phyloP scores from a whole-genome alignment of 208 protist genomes.

The Wallacemonas sp. region DNA sequence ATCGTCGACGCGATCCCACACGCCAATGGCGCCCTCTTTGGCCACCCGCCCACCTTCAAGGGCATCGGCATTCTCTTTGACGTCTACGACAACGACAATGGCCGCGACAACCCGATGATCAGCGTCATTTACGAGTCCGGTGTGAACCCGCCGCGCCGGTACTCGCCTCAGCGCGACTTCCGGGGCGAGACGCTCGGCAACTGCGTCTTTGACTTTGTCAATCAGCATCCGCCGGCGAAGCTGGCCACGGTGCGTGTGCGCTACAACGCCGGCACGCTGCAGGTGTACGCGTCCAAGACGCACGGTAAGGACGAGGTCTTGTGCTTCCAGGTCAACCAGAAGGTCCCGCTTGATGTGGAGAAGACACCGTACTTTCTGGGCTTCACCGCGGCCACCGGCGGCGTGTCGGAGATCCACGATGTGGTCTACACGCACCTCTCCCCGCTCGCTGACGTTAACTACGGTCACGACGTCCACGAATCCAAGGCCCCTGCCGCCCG shows the following conservation, averaged over 20 bases:
- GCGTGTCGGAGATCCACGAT: slow-evolving; percentile 66
- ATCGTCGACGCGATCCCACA: slow-evolving; percentile 36
- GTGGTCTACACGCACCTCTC: slow-evolving; percentile 74
- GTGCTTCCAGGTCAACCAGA: slow-evolving; percentile 43
- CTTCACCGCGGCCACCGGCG: slow-evolving; percentile 70
- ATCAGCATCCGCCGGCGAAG: slow-evolving; percentile 17
- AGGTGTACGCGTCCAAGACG: slow-evolving; percentile 47
- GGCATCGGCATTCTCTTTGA: slow-evolving; percentile 88
- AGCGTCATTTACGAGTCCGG: slow-evolving; percentile 59
- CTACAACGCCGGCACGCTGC: slow-evolving; percentile 45
- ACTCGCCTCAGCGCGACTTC: slow-evolving; percentile 62
- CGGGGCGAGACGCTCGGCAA: slow-evolving; percentile 38
- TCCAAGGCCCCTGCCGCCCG: slow-evolving; percentile 8
- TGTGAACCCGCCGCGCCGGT: slow-evolving; percentile 26
- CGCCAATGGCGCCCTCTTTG: slow-evolving; percentile 64
- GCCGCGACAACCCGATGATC: slow-evolving; percentile 79
- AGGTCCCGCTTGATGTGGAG: slow-evolving; percentile 35
- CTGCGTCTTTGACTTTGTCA: slow-evolving; percentile 67
- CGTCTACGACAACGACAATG: slow-evolving; percentile 89
- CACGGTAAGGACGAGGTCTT: slow-evolving; percentile 44
- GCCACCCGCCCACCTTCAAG: slow-evolving; percentile 59
- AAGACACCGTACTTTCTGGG: slow-evolving; percentile 55
- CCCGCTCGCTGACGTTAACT: slow-evolving; percentile 41
- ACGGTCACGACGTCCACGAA: slow-evolving; percentile 67
- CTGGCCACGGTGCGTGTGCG: slow-evolving; percentile 56